phyloP scores from a whole-genome alignment of 345 rosid species.

The Sisymbrium altissimum region DNA sequence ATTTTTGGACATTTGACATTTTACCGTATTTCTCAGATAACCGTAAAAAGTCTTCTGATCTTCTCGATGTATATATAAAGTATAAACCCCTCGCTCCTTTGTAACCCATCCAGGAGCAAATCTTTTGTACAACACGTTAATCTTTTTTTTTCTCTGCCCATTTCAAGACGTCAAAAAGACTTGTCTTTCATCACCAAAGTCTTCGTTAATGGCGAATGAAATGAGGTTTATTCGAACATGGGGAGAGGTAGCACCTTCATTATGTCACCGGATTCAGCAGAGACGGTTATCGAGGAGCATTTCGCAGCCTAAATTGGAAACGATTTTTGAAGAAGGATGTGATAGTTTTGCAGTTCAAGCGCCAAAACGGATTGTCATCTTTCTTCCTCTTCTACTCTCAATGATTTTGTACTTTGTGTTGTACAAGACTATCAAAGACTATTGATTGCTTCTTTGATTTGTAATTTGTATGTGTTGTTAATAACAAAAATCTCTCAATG shows the following conservation, averaged over 20 bases:
- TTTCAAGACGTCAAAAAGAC: not conserved
- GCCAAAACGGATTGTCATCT: constrained; percentile 31
- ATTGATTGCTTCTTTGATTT: not conserved
- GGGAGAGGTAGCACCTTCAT: constrained; percentile 42
- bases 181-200: not conserved
- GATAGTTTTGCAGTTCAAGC: constrained; percentile 20
- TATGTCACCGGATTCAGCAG: constrained; percentile 27
- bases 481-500: constrained; percentile 10
- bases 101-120: not conserved
- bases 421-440: constrained; percentile 24
- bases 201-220: constrained; percentile 35
- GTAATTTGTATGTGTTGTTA: constrained; percentile 12
- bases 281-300: constrained; percentile 20
- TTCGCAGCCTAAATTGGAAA: constrained; percentile 36
- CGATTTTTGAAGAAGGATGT: constrained; percentile 44
- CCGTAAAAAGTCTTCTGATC: constrained; percentile 14
- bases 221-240: constrained; percentile 36
- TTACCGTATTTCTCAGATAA: not conserved
- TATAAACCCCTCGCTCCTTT: not conserved
- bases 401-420: constrained; percentile 31
- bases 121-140: not conserved
- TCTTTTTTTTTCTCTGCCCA: not conserved
- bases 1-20: constrained; percentile 5
- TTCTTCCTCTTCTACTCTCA: constrained; percentile 41
- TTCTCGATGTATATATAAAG: constrained; percentile 5